Percentiles rank a stretch among this genome's conserved stretches.
phyloP scores from a whole-genome alignment of 2,329 filamentous ascomycete species.

The Aaosphaeria arxii region DNA sequence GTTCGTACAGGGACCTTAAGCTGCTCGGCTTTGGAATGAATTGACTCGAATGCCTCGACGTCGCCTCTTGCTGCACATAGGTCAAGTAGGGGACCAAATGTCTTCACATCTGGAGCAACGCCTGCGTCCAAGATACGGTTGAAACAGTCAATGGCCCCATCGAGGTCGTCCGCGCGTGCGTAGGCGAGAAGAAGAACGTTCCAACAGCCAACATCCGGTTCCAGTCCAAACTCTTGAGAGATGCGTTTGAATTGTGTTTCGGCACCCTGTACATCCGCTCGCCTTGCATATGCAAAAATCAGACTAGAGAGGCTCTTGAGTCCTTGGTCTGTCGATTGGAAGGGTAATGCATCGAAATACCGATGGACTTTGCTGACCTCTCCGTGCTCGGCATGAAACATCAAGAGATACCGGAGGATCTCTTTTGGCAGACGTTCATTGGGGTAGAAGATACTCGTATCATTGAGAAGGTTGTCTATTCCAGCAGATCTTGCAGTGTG shows the following conservation, averaged over 20 bases:
- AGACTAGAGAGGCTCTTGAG: constrained; percentile 35
- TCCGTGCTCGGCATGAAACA: constrained; percentile 33
- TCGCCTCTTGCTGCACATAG: constrained; percentile 71
- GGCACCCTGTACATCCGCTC: constrained; percentile 62
- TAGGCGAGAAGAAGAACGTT: constrained; percentile 75
- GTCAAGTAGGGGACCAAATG: constrained; percentile 71
- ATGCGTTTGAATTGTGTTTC: constrained; percentile 63
- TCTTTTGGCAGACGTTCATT: constrained; percentile 12
- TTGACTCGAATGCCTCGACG: constrained; percentile 62
- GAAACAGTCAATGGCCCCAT: constrained; percentile 64
- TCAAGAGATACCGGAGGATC: constrained; percentile 19
- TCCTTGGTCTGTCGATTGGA: constrained; percentile 6
- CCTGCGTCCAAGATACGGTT: constrained; percentile 53
- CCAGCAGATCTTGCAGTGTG: constrained; percentile 3
- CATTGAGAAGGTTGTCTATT: constrained; percentile 19
- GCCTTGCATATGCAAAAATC: constrained; percentile 68
- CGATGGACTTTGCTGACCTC: constrained; percentile 27
- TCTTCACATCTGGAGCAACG: constrained; percentile 58
- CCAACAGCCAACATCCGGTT: constrained; percentile 63
- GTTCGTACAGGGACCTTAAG: constrained; percentile 19
- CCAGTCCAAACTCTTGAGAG: constrained; percentile 50
- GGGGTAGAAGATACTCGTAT: constrained; percentile 24
- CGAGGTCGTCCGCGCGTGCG: constrained; percentile 62
- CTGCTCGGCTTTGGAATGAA: constrained; percentile 63
- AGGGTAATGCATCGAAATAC: constrained; percentile 27